Percentiles rank a stretch among this genome's conserved stretches.
phyloP scores from a whole-genome alignment of 2,329 filamentous ascomycete species.

The Myriosclerotinia duriaeana region DNA sequence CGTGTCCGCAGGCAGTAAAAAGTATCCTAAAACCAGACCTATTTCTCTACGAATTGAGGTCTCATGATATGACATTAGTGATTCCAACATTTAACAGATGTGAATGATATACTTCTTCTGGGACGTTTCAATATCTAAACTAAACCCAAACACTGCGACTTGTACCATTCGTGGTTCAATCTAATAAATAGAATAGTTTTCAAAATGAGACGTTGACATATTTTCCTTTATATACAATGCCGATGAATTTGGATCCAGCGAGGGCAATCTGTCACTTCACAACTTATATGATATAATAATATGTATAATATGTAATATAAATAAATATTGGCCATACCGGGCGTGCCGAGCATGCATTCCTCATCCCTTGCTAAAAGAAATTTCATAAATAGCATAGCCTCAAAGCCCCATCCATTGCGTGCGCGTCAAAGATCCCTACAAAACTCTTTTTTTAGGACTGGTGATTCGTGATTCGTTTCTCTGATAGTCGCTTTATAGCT shows the following conservation, averaged over 20 bases:
- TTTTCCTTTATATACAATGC: neutral
- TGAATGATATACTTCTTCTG: no score
- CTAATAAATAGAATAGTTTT: neutral
- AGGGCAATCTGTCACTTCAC: neutral
- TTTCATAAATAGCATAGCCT: conserved; percentile 3
- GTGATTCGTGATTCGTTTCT: neutral
- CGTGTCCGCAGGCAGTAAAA: conserved; percentile 1
- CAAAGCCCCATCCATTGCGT: conserved; percentile 19
- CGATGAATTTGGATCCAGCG: no score
- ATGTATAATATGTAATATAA: neutral
- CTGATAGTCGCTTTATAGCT: neutral
- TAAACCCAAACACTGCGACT: neutral
- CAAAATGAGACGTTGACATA: neutral
- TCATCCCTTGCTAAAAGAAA: conserved; percentile 15
- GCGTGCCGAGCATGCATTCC: neutral
- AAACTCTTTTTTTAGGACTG: neutral
- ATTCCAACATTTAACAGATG: neutral
- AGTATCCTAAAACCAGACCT: neutral
- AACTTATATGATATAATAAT: neutral
- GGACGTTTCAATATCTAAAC: no score
- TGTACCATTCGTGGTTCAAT: neutral
- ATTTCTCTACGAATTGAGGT: neutral
- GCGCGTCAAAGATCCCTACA: conserved; percentile 21
- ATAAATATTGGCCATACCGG: neutral
- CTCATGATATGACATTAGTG: neutral